Evolutionary conservation across 257 asterid genomes (phyloP).

Genomic region (Craterostigma plantagineum): DNA sequence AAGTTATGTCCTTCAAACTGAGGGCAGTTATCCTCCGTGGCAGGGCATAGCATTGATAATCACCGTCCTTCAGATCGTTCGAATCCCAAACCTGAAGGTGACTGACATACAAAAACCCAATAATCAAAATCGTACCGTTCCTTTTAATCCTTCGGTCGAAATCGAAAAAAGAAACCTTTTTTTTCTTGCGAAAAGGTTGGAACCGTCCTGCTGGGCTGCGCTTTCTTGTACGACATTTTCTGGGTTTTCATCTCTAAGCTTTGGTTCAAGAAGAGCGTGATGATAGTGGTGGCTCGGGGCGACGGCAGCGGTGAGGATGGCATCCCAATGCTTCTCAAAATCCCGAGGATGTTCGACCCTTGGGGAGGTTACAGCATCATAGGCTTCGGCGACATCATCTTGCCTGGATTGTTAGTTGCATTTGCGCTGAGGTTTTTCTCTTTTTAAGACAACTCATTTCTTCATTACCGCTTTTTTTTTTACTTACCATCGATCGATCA

Average conservation of each 20-base stretch:
- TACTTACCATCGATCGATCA: not conserved
- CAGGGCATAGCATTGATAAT: conserved; percentile 93
- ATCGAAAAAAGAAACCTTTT: not conserved
- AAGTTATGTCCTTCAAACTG: not conserved
- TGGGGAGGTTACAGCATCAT: conserved; percentile 93
- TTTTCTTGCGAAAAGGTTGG: conserved; percentile 70
- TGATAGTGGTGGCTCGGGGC: conserved; percentile 99
- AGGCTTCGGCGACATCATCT: conserved; percentile 81
- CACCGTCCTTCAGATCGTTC: conserved; percentile 83
- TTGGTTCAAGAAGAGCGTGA: conserved; percentile 91
- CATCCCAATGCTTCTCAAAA: conserved; percentile 80
- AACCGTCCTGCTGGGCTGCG: conserved; percentile 79
- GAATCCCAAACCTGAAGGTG: conserved; percentile 90
- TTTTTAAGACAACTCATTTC: too few relatives aligned
- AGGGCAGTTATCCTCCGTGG: conserved; percentile 6
- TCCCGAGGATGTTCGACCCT: conserved; percentile 91
- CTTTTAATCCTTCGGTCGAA: too few relatives aligned
- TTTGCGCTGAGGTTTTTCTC: conserved; percentile 30
- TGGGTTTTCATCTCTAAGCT: conserved; percentile 88
- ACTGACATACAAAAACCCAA: too few relatives aligned
- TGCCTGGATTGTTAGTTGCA: conserved; percentile 80
- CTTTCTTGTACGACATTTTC: conserved; percentile 81
- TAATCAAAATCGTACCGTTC: too few relatives aligned
- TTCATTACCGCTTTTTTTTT: too few relatives aligned
- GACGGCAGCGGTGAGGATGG: conserved; percentile 97